Conservation (phyloP, 2,329 filamentous ascomycete genomes). For the Incumbomyces delicatus region DNA sequence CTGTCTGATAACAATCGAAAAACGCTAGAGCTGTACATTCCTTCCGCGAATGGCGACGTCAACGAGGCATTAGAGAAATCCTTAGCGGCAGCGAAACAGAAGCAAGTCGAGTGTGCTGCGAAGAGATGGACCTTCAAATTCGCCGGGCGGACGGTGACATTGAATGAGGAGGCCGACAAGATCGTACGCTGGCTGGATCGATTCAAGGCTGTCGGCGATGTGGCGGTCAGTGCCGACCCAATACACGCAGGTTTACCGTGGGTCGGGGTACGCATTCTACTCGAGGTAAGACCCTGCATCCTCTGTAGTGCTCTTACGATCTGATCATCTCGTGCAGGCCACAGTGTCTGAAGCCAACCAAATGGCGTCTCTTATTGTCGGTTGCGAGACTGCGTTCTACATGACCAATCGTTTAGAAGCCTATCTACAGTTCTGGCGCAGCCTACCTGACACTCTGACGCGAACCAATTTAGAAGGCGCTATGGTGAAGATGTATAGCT, state of each 20-base stretch:
- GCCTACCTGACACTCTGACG: no score
- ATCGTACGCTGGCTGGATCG: not conserved
- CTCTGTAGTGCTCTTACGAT: not conserved
- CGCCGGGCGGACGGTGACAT: not conserved
- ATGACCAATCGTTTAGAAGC: no score
- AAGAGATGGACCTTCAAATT: not conserved
- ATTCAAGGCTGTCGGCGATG: not conserved
- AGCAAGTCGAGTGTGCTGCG: slow-evolving; percentile 15
- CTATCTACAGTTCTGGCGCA: no score
- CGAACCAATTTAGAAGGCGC: no score
- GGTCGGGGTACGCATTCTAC: not conserved
- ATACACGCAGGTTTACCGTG: not conserved
- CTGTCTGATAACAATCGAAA: not conserved
- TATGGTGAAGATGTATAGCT: no score
- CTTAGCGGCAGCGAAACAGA: slow-evolving; percentile 26
- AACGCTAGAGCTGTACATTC: not conserved
- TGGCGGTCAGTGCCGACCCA: not conserved
- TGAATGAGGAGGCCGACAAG: not conserved
- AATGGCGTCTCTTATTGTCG: no score
- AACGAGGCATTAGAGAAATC: slow-evolving; percentile 28
- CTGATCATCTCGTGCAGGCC: no score
- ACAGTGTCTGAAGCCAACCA: no score
- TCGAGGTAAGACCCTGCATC: not conserved
- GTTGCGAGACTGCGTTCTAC: no score
- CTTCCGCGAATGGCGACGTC: slow-evolving; percentile 24